phyloP scores from a whole-genome alignment of 2,329 filamentous ascomycete species.

The Curvularia lunata region DNA sequence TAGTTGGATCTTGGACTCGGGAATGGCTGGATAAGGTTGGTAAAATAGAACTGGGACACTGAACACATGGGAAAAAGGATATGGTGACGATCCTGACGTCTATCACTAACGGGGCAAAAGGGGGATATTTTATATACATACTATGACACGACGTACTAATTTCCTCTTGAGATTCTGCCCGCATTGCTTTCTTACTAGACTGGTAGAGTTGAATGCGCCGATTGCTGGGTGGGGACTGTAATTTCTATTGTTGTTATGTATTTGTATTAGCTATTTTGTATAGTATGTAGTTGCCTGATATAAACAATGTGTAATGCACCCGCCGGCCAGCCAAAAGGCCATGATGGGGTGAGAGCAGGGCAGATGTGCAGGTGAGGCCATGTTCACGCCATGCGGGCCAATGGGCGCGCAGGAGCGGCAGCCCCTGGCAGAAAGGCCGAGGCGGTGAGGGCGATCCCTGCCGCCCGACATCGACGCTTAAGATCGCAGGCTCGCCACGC shows the following conservation, averaged over 20 bases:
- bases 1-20: neutral
- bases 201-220: neutral
- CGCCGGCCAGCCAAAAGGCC: neutral
- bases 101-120: neutral
- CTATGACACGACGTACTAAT: neutral
- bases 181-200: neutral
- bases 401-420: conserved; percentile 4
- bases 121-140: neutral
- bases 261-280: neutral
- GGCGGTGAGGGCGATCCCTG: conserved; percentile 24
- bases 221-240: neutral
- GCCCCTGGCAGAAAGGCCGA: conserved; percentile 34
- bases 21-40: conserved; percentile 1
- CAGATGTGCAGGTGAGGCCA: conserved; percentile 30
- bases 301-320: neutral
- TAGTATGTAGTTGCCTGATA: neutral
- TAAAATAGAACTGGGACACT: neutral
- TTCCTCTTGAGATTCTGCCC: neutral
- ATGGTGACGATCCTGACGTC: conserved; percentile 4
- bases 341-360: conserved; percentile 4
- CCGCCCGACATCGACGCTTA: conserved; percentile 23
- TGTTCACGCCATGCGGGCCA: conserved; percentile 37
- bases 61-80: neutral
- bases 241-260: conserved; percentile 12
- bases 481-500: conserved; percentile 36